A percentile compares a stretch with the other conserved stretches of the same genome.
These are phyloP conservation scores for Amaranthus hypochondriacus DNA, from an alignment of 148 eudicot genomes.

Conservation along the genomic window DNA sequence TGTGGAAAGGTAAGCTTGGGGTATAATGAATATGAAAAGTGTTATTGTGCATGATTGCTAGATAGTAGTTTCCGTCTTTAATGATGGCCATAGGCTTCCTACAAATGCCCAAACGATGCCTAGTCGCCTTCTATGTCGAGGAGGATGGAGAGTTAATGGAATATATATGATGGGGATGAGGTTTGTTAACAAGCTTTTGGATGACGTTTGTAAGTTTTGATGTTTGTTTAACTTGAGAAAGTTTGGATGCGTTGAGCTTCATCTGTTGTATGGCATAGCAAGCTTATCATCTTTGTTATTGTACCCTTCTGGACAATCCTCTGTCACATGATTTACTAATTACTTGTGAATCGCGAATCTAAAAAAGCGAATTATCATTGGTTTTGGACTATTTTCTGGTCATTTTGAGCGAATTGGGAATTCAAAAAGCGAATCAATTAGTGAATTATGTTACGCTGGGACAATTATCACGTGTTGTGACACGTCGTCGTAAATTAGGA, in stretches of 20 bases:
- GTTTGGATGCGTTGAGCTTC: neutral
- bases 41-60: slow-evolving; percentile 3
- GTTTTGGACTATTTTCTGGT: no score
- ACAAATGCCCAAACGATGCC: neutral
- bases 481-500: no score
- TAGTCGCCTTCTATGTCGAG: neutral
- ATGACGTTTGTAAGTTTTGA: neutral
- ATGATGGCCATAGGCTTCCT: neutral
- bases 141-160: neutral
- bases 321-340: no score
- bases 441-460: no score
- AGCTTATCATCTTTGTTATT: no score
- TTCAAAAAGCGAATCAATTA: no score
- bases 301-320: no score
- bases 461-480: no score
- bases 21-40: neutral
- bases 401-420: no score
- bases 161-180: neutral
- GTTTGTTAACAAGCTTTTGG: neutral
- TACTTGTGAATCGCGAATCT: no score
- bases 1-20: neutral
- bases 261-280: neutral
- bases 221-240: neutral
- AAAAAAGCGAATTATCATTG: no score
- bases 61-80: neutral